phyloP scores from a whole-genome alignment of 805 yeast species.

The Starmerella etchellsii region DNA sequence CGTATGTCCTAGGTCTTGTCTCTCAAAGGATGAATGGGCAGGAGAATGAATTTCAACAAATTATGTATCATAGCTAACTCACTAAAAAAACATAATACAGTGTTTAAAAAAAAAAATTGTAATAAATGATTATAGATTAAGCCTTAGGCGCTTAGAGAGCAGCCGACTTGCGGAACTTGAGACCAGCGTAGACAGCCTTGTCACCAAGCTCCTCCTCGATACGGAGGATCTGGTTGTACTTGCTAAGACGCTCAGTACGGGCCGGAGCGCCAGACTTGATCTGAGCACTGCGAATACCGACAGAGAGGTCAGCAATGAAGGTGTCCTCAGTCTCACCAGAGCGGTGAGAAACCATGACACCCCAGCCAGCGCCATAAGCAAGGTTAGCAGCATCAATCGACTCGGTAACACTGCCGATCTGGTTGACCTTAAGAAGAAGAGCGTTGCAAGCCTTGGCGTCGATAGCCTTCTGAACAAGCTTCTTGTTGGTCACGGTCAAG shows the following conservation, averaged over 20 bases:
- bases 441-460: conserved; percentile 93
- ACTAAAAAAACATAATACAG: not conserved
- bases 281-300: conserved; percentile 97
- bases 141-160: conserved; percentile 22
- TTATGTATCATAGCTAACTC: too few species aligned
- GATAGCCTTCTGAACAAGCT: conserved; percentile 87
- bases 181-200: conserved; percentile 94
- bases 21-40: conserved; percentile 2
- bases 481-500: conserved; percentile 96
- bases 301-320: conserved; percentile 93
- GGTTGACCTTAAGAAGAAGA: conserved; percentile 94
- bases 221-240: conserved; percentile 95
- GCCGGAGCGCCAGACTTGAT: conserved; percentile 99
- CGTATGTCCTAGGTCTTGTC: conserved; percentile 18
- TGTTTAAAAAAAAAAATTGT: too few species aligned
- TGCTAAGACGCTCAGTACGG: conserved; percentile 98
- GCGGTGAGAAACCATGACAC: conserved; percentile 99
- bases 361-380: conserved; percentile 95
- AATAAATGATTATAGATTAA: too few species aligned
- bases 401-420: conserved; percentile 93
- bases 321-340: conserved; percentile 99
- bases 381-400: conserved; percentile 94
- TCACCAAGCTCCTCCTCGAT: conserved; percentile 97
- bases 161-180: conserved; percentile 55
- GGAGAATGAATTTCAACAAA: too few species aligned